Conservation (phyloP, 495 filamentous ascomycete genomes). For the Hyaloscypha finlandica region DNA sequence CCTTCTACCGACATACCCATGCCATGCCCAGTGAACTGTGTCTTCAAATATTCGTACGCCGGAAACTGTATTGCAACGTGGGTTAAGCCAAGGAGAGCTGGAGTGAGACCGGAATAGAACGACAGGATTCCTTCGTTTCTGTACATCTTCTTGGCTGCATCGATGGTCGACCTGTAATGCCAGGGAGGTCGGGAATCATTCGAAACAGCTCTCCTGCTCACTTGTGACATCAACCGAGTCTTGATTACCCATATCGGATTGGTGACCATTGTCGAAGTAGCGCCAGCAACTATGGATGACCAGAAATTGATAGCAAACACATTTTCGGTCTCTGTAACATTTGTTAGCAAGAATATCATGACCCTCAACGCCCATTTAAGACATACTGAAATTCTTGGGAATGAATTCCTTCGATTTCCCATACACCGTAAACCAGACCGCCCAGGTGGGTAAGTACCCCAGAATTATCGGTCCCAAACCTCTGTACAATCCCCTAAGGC, state of each 20-base stretch:
- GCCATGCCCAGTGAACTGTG: conserved; percentile 80
- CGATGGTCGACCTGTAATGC: conserved; percentile 84
- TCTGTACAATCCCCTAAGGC: conserved; percentile 87
- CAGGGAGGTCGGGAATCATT: conserved; percentile 71
- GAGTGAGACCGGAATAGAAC: conserved; percentile 94
- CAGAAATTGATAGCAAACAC: conserved; percentile 50
- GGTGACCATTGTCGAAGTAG: conserved; percentile 90
- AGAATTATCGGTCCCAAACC: conserved; percentile 91
- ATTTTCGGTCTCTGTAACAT: conserved; percentile 35
- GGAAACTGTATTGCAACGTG: conserved; percentile 99
- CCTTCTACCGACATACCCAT: conserved; percentile 69
- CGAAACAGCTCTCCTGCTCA: conserved; percentile 43
- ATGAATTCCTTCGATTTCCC: conserved; percentile 79
- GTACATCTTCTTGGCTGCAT: conserved; percentile 96
- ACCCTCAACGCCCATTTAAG: neutral
- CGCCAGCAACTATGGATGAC: conserved; percentile 87
- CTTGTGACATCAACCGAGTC: conserved; percentile 93
- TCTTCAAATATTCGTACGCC: conserved; percentile 91
- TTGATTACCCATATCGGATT: conserved; percentile 99
- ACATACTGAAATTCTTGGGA: conserved; percentile 65
- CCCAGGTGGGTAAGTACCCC: conserved; percentile 97
- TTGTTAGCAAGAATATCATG: neutral
- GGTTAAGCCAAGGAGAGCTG: conserved; percentile 86
- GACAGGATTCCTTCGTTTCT: conserved; percentile 79
- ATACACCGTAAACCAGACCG: conserved; percentile 95